phyloP scores from a whole-genome alignment of 2,329 filamentous ascomycete species.

The Grosmannia clavigera region DNA sequence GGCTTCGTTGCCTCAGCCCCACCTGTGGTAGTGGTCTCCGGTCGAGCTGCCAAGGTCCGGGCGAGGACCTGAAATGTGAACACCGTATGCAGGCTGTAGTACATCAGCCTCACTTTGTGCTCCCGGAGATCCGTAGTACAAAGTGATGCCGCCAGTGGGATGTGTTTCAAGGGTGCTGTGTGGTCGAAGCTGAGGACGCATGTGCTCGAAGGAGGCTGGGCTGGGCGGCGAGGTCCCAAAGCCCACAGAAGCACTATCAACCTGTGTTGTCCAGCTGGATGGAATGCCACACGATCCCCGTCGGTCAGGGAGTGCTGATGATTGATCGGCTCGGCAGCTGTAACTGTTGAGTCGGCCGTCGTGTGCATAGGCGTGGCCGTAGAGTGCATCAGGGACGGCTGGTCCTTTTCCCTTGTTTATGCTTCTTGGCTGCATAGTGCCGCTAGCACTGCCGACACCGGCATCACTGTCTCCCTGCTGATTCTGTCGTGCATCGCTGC shows the following conservation, averaged over 20 bases:
- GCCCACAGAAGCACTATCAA: neutral
- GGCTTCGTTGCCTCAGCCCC: neutral
- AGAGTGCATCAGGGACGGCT: neutral
- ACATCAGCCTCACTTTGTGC: neutral
- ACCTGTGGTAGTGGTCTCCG: neutral
- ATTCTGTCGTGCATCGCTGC: slow-evolving; percentile 44
- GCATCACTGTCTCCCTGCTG: neutral
- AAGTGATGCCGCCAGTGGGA: neutral
- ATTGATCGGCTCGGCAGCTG: too few relatives aligned
- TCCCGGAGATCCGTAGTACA: neutral
- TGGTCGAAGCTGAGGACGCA: neutral
- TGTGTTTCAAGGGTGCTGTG: too few relatives aligned
- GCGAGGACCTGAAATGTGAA: neutral
- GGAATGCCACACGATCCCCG: neutral
- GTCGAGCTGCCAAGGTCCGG: neutral
- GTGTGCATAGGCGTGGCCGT: neutral
- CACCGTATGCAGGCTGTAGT: neutral
- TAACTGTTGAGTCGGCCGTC: neutral
- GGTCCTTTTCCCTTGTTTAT: slow-evolving; percentile 3
- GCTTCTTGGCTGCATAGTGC: neutral
- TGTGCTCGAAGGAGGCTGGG: neutral
- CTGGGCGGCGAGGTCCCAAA: neutral
- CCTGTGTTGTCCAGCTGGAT: neutral
- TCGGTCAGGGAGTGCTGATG: neutral
- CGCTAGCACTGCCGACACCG: neutral